phyloP scores from a whole-genome alignment of 257 asterid genomes.

The Solanum habrochaites region DNA sequence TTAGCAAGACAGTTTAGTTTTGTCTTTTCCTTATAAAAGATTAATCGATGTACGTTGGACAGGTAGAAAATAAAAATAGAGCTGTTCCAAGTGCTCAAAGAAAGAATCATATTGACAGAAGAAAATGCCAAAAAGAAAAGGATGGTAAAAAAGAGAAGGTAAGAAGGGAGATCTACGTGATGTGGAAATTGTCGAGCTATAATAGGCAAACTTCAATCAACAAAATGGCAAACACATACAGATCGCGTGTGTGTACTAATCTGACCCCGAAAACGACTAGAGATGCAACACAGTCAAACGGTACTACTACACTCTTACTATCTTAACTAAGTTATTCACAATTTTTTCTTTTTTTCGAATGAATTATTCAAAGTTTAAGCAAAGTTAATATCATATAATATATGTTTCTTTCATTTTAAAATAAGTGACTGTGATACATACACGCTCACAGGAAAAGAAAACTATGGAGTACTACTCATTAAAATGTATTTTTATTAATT shows the following conservation, averaged over 20 bases:
- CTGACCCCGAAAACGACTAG: background rate
- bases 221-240: background rate
- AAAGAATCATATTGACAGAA: slow-evolving; percentile 5
- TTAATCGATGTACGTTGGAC: background rate
- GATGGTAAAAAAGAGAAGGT: background rate
- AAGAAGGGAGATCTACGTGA: background rate
- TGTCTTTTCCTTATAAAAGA: background rate
- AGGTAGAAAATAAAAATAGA: background rate
- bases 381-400: too few relatives aligned
- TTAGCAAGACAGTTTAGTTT: background rate
- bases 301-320: background rate
- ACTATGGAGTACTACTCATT: too few relatives aligned
- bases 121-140: slow-evolving; percentile 16
- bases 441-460: too few relatives aligned
- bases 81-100: background rate
- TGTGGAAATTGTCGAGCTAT: slow-evolving; percentile 3
- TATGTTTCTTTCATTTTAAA: too few relatives aligned
- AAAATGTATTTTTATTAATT: too few relatives aligned
- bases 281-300: slow-evolving; percentile 3
- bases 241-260: slow-evolving; percentile 1
- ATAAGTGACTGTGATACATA: too few relatives aligned
- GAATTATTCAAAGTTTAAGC: too few relatives aligned
- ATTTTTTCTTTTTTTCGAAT: too few relatives aligned
- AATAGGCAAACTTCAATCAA: background rate
- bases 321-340: too few relatives aligned